Evolutionary conservation across 2,329 filamentous ascomycete species (phyloP).

Genomic region (Nectriaceae sp.): DNA sequence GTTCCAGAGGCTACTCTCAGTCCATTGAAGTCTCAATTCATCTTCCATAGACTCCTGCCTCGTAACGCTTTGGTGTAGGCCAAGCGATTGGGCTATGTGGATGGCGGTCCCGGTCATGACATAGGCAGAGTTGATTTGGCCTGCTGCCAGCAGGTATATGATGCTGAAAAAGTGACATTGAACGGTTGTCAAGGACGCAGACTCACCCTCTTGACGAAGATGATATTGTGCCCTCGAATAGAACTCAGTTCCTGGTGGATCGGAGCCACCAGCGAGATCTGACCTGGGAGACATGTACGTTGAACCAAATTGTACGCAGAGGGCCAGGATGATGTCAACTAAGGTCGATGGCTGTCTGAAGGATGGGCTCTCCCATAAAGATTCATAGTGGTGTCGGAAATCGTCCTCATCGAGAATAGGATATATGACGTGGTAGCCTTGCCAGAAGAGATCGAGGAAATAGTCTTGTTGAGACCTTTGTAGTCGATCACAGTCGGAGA

Average conservation of each 20-base stretch:
- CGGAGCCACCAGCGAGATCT: slow-evolving; percentile 33
- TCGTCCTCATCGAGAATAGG: slow-evolving; percentile 35
- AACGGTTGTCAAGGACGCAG: slow-evolving; percentile 44
- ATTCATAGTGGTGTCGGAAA: slow-evolving; percentile 26
- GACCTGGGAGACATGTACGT: slow-evolving; percentile 20
- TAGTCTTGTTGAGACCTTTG: slow-evolving; percentile 47
- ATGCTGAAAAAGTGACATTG: slow-evolving; percentile 49
- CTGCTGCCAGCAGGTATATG: slow-evolving; percentile 40
- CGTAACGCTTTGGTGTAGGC: neutral
- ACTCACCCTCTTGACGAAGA: slow-evolving; percentile 43
- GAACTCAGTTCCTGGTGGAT: slow-evolving; percentile 41
- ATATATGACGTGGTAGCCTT: slow-evolving; percentile 43
- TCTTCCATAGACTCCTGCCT: neutral
- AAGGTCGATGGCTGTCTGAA: slow-evolving; percentile 47
- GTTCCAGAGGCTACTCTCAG: slow-evolving; percentile 15
- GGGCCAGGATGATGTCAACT: slow-evolving; percentile 52
- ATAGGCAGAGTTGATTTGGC: slow-evolving; percentile 20
- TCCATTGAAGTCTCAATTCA: neutral
- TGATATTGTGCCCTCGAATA: slow-evolving; percentile 48
- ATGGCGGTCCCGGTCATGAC: slow-evolving; percentile 18
- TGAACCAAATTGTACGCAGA: slow-evolving; percentile 51
- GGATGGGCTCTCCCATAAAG: slow-evolving; percentile 17
- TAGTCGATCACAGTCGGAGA: slow-evolving; percentile 21
- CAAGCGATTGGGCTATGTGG: slow-evolving; percentile 18
- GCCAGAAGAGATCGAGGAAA: slow-evolving; percentile 50